Conservation (phyloP, 1,284 basidiomycete species). For the Cystobasidiaceae sp. region DNA sequence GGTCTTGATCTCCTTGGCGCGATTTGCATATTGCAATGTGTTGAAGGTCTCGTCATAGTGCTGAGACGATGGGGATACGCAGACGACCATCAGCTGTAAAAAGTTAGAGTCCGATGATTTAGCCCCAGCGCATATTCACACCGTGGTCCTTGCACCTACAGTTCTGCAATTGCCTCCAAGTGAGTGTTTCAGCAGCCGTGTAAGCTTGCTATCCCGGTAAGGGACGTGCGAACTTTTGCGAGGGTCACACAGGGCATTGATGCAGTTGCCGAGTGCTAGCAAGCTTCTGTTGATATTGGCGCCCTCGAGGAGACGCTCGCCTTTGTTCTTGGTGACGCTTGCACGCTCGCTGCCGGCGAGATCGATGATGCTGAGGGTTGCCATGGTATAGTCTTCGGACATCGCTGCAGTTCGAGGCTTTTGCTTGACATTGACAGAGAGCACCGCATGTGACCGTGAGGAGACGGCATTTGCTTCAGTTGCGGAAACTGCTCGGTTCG, state of each 20-base stretch:
- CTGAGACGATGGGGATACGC: slow-evolving; percentile 83
- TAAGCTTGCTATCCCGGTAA: slow-evolving; percentile 94
- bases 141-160: slow-evolving; percentile 53
- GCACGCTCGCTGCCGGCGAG: slow-evolving; percentile 92
- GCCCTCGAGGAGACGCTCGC: slow-evolving; percentile 93
- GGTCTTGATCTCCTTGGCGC: slow-evolving; percentile 94
- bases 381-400: slow-evolving; percentile 73
- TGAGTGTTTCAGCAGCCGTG: slow-evolving; percentile 89
- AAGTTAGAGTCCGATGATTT: not conserved
- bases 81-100: slow-evolving; percentile 60
- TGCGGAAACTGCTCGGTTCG: slow-evolving; percentile 78
- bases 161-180: slow-evolving; percentile 96
- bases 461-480: slow-evolving; percentile 92
- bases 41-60: slow-evolving; percentile 98
- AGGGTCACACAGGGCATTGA: slow-evolving; percentile 86
- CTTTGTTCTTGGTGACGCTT: slow-evolving; percentile 89
- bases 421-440: slow-evolving; percentile 85
- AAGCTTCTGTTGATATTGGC: slow-evolving; percentile 97
- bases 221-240: slow-evolving; percentile 82
- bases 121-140: not conserved
- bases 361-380: slow-evolving; percentile 91
- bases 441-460: slow-evolving; percentile 90
- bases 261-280: slow-evolving; percentile 89
- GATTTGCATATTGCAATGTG: slow-evolving; percentile 89
- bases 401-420: slow-evolving; percentile 56